Conservation (phyloP, 2,329 filamentous ascomycete species). For the Sporothrix brasiliensis region DNA sequence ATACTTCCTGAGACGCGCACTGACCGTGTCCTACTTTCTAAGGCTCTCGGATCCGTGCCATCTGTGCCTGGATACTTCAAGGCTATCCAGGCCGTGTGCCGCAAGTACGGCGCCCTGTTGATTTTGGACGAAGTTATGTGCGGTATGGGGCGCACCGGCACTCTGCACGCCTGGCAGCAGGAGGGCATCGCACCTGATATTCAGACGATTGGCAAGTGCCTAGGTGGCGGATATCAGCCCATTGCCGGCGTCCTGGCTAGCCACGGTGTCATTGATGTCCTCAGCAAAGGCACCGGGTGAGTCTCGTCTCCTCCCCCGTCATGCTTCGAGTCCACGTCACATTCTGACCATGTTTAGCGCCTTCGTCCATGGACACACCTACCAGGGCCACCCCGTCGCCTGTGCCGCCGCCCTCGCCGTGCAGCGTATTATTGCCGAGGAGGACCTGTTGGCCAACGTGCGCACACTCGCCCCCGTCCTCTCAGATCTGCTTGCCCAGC, state of each 20-base stretch:
- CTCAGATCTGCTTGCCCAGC: slow-evolving; percentile 39
- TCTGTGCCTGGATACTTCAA: slow-evolving; percentile 53
- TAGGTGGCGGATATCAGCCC: slow-evolving; percentile 63
- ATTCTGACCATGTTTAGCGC: slow-evolving; percentile 40
- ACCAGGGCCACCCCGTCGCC: slow-evolving; percentile 47
- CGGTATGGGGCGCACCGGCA: slow-evolving; percentile 64
- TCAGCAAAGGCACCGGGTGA: slow-evolving; percentile 48
- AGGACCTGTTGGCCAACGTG: slow-evolving; percentile 45
- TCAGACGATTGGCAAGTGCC: slow-evolving; percentile 64
- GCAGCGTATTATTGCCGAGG: slow-evolving; percentile 46
- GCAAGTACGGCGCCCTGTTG: slow-evolving; percentile 58
- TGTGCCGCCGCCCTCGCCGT: slow-evolving; percentile 49
- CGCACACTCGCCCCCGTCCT: slow-evolving; percentile 42
- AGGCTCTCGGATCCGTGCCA: slow-evolving; percentile 57
- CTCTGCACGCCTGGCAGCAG: slow-evolving; percentile 65
- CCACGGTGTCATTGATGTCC: slow-evolving; percentile 51
- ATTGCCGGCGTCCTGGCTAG: slow-evolving; percentile 62
- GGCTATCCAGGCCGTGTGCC: slow-evolving; percentile 57
- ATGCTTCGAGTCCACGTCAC: background rate
- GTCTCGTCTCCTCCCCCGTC: slow-evolving; percentile 33
- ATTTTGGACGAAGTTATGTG: slow-evolving; percentile 70
- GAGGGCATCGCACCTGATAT: slow-evolving; percentile 63
- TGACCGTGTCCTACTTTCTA: background rate
- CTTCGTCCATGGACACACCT: slow-evolving; percentile 65
- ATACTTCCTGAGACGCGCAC: background rate